These are phyloP conservation scores for Trichosporon sp. DNA, from an alignment of 1,284 basidiomycete species.

Conservation along the genomic window DNA sequence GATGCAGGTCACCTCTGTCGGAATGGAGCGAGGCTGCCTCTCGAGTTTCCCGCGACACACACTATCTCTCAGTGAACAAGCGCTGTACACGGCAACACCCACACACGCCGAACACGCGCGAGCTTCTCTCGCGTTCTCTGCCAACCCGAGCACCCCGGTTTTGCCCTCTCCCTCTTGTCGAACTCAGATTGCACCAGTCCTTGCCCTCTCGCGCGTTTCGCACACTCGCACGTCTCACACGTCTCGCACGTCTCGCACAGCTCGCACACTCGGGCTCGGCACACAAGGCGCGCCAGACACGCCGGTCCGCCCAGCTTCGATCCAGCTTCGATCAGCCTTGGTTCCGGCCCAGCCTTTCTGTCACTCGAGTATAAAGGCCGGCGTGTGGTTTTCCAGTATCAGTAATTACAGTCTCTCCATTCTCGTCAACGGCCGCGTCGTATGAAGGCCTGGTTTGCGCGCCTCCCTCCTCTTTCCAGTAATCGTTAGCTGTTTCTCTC, in stretches of 20 bases:
- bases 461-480: background rate
- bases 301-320: background rate
- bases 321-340: background rate
- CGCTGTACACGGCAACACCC: background rate
- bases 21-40: no score
- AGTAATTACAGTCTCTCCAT: background rate
- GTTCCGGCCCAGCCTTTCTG: background rate
- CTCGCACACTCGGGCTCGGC: no score
- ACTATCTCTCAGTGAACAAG: background rate
- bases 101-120: background rate
- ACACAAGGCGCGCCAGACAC: background rate
- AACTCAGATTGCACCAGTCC: background rate
- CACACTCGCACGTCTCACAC: background rate
- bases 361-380: background rate
- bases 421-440: background rate
- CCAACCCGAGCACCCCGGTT: background rate
- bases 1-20: background rate
- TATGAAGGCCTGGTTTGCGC: background rate
- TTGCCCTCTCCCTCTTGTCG: background rate
- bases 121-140: background rate
- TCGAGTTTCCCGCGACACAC: background rate
- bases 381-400: background rate
- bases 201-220: background rate
- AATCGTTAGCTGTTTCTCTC: background rate
- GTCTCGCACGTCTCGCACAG: conserved; percentile 4